These are phyloP conservation scores for Epichloe sylvatica DNA, from an alignment of 2,329 filamentous ascomycete genomes.

Conservation along the genomic window DNA sequence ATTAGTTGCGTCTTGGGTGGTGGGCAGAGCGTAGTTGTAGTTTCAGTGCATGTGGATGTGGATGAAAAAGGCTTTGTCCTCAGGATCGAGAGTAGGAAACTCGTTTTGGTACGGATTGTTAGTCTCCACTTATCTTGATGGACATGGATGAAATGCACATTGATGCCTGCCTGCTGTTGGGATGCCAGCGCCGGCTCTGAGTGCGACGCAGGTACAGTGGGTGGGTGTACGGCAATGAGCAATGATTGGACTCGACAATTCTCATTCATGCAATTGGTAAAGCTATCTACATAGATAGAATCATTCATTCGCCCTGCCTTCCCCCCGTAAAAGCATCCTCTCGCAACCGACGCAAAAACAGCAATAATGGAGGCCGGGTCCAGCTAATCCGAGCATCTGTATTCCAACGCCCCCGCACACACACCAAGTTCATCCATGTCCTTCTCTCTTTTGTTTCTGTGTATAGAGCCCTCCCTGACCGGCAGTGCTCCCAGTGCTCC, in stretches of 20 bases:
- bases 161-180: slow-evolving; percentile 11
- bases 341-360: neutral
- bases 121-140: neutral
- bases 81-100: no score
- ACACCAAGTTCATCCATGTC: slow-evolving; percentile 7
- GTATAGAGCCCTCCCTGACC: slow-evolving; percentile 6
- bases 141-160: neutral
- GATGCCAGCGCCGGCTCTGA: neutral
- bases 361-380: neutral
- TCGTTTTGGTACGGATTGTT: neutral
- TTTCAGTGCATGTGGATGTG: no score
- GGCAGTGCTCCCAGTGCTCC: slow-evolving; percentile 8
- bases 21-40: no score
- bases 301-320: neutral
- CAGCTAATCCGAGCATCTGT: neutral
- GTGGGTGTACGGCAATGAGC: no score
- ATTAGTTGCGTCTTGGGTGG: neutral
- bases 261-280: neutral
- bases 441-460: slow-evolving; percentile 6
- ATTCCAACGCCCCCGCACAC: neutral
- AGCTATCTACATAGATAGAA: slow-evolving; percentile 5
- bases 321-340: neutral
- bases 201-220: no score
- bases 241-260: neutral
- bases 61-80: no score